Evolutionary conservation across 2,329 filamentous ascomycete genomes (phyloP).

Genomic region (Pyrenochaeta sp.): DNA sequence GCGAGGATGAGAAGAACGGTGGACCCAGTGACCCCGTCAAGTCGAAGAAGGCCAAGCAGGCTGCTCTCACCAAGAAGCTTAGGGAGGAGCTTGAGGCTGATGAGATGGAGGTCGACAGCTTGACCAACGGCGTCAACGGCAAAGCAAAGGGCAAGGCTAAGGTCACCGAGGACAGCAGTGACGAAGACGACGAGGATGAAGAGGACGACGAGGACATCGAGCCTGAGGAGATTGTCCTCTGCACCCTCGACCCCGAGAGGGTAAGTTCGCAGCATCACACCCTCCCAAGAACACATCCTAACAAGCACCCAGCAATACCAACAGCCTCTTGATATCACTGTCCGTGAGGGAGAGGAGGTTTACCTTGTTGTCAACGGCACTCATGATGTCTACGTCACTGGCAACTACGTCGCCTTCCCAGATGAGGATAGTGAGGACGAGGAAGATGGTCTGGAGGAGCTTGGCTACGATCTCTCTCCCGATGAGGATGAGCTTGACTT

Average conservation of each 20-base stretch:
- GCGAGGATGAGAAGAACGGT: conserved; percentile 79
- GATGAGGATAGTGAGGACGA: conserved; percentile 67
- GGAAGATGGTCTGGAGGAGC: conserved; percentile 65
- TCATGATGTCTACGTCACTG: conserved; percentile 89
- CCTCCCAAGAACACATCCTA: conserved; percentile 41
- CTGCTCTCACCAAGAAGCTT: conserved; percentile 79
- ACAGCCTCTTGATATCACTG: conserved; percentile 91
- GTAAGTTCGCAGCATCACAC: conserved; percentile 61
- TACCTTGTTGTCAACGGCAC: conserved; percentile 93
- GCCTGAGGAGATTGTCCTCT: conserved; percentile 90
- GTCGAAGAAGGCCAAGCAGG: conserved; percentile 84
- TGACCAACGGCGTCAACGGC: conserved; percentile 61
- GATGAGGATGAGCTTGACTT: conserved; percentile 76
- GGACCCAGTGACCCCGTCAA: conserved; percentile 91
- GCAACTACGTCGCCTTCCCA: conserved; percentile 87
- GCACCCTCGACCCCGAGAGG: conserved; percentile 91
- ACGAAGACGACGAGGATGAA: conserved; percentile 63
- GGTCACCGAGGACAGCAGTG: conserved; percentile 76
- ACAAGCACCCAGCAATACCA: conserved; percentile 78
- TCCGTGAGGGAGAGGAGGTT: conserved; percentile 86
- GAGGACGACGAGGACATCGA: conserved; percentile 61
- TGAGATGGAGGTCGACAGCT: conserved; percentile 74
- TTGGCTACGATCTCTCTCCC: conserved; percentile 81
- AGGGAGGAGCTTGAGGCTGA: conserved; percentile 72
- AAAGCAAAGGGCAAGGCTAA: conserved; percentile 62